Evolutionary conservation across 257 asterid species (phyloP).

Genomic region (Cynanchum wilfordii): DNA sequence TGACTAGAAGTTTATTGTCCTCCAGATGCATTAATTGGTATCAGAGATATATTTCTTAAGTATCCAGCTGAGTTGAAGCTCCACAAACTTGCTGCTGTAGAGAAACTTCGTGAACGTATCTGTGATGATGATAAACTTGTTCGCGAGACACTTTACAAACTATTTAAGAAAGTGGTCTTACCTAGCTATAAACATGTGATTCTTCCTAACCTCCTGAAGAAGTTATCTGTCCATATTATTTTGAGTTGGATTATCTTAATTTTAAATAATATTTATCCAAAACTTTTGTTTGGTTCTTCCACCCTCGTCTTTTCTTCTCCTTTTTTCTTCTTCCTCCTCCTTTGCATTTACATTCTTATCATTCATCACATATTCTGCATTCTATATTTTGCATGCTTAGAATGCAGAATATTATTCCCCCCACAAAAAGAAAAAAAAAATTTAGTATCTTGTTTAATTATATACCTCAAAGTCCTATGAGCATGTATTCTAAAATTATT

Average conservation of each 20-base stretch:
- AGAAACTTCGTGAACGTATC: conserved; percentile 87
- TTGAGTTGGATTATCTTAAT: neutral
- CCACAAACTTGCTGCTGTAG: conserved; percentile 78
- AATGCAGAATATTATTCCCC: too few relatives aligned
- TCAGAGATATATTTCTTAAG: conserved; percentile 63
- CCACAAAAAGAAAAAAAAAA: too few relatives aligned
- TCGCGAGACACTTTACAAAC: conserved; percentile 74
- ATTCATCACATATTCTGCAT: neutral
- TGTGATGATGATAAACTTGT: conserved; percentile 81
- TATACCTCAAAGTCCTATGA: neutral
- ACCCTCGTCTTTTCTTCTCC: neutral
- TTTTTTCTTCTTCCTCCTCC: neutral
- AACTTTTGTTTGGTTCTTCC: too few relatives aligned
- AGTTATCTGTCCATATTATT: neutral
- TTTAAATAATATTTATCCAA: neutral
- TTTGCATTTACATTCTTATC: neutral
- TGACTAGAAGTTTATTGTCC: conserved; percentile 6
- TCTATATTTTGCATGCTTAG: neutral
- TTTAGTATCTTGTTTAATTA: neutral
- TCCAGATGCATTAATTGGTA: conserved; percentile 73
- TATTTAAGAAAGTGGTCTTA: conserved; percentile 71
- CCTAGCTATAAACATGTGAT: conserved; percentile 69
- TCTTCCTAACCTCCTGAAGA: conserved; percentile 1
- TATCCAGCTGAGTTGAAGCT: conserved; percentile 77
- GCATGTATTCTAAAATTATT: neutral